Conservation (phyloP, 495 filamentous ascomycete species). For the Letharia columbiana region DNA sequence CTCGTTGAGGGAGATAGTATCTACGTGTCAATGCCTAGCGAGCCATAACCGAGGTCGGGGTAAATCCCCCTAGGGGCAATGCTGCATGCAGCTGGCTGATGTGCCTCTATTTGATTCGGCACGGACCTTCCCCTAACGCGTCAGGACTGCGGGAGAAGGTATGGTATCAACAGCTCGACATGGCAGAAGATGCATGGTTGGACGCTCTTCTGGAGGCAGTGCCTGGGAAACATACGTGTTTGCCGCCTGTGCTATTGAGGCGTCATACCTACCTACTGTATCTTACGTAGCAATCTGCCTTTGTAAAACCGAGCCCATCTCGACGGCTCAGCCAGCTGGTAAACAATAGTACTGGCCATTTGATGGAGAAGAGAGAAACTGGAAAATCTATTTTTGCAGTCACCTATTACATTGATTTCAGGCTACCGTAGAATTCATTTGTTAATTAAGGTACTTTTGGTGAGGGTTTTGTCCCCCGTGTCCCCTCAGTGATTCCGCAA, state of each 20-base stretch:
- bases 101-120: conserved; percentile 17
- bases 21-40: background rate
- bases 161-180: background rate
- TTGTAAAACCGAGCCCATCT: background rate
- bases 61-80: conserved; percentile 8
- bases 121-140: conserved; percentile 5
- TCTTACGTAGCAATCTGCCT: background rate
- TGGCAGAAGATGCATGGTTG: background rate
- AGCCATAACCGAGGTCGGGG: conserved; percentile 7
- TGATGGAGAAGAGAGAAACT: background rate
- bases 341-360: background rate
- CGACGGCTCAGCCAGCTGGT: background rate
- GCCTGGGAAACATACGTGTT: background rate
- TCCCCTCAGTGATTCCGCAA: background rate
- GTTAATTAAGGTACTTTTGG: too few relatives aligned
- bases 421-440: background rate
- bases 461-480: conserved; percentile 9
- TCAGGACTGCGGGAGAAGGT: conserved; percentile 7
- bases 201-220: background rate
- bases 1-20: background rate
- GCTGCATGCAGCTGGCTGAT: conserved; percentile 15
- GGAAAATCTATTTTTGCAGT: conserved; percentile 9
- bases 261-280: too few relatives aligned
- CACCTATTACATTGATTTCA: background rate
- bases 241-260: background rate